Conservation (phyloP, 331 rosid genomes). For the Dryas integrifolia region DNA sequence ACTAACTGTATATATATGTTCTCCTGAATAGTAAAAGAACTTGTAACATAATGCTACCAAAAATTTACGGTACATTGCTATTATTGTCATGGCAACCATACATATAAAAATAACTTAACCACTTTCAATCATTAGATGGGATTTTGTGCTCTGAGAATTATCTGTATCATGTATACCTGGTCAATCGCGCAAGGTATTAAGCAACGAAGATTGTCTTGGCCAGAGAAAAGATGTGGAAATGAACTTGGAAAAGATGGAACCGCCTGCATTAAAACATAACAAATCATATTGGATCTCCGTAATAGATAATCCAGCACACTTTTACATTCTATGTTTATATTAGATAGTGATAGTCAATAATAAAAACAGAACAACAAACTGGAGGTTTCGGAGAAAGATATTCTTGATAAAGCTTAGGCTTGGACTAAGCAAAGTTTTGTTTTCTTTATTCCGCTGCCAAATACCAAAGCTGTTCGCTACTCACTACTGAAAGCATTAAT, state of each 20-base stretch:
- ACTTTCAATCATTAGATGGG: neutral
- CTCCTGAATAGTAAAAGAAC: too few species aligned
- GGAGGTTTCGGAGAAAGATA: neutral
- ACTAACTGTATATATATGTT: too few species aligned
- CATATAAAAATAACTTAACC: neutral
- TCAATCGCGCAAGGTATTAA: constrained; percentile 94
- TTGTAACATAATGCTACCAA: too few species aligned
- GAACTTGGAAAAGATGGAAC: constrained; percentile 97
- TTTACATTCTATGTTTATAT: neutral
- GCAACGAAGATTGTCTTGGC: constrained; percentile 70
- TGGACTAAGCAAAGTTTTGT: neutral
- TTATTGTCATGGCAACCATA: too few species aligned
- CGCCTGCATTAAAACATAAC: constrained; percentile 58
- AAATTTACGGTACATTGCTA: too few species aligned
- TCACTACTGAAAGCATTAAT: neutral
- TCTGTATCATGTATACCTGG: constrained; percentile 54
- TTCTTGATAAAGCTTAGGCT: neutral
- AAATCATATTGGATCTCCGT: constrained; percentile 24
- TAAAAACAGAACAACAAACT: neutral
- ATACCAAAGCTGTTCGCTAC: neutral
- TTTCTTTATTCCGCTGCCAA: neutral
- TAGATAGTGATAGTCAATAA: neutral
- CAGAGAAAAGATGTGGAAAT: constrained; percentile 86
- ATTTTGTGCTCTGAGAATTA: neutral
- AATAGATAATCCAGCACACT: neutral